A percentile compares a stretch with the other conserved stretches of the same genome.
These are phyloP conservation scores for Dioscorea cayenensis DNA, from an alignment of 116 monocot species.

Conservation along the genomic window DNA sequence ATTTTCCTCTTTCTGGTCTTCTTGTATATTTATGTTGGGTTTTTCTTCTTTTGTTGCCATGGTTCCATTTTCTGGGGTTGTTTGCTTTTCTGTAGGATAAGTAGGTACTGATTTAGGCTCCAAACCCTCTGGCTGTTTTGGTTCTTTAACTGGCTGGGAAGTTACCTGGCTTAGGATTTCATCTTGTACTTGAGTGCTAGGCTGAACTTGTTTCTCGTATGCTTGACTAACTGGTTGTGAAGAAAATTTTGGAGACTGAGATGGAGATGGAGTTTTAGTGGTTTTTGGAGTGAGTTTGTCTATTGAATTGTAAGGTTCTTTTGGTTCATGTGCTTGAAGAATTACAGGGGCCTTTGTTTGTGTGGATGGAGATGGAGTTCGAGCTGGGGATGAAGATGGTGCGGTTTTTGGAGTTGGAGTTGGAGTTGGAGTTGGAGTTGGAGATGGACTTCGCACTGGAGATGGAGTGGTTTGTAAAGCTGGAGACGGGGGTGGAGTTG, in stretches of 20 bases:
- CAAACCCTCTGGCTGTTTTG: not conserved
- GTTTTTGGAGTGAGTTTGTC: too few relatives aligned
- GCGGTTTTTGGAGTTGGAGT: too few relatives aligned
- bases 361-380: too few relatives aligned
- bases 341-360: too few relatives aligned
- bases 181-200: not conserved
- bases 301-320: too few relatives aligned
- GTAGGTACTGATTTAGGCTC: not conserved
- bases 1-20: constrained; percentile 6
- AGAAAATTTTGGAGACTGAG: not conserved
- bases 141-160: not conserved
- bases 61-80: not conserved
- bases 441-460: too few relatives aligned
- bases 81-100: constrained; percentile 3
- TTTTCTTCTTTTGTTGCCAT: constrained; percentile 13
- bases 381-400: too few relatives aligned
- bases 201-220: not conserved
- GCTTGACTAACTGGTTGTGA: not conserved
- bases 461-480: too few relatives aligned
- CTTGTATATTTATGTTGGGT: constrained; percentile 2
- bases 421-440: too few relatives aligned
- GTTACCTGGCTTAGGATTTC: not conserved
- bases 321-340: too few relatives aligned
- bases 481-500: too few relatives aligned
- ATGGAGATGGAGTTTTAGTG: constrained; percentile 1